Evolutionary conservation across 129 eudicot genomes (phyloP), one percentile per base, ranked within the genome.

Genomic region (Centella asiatica): DNA sequence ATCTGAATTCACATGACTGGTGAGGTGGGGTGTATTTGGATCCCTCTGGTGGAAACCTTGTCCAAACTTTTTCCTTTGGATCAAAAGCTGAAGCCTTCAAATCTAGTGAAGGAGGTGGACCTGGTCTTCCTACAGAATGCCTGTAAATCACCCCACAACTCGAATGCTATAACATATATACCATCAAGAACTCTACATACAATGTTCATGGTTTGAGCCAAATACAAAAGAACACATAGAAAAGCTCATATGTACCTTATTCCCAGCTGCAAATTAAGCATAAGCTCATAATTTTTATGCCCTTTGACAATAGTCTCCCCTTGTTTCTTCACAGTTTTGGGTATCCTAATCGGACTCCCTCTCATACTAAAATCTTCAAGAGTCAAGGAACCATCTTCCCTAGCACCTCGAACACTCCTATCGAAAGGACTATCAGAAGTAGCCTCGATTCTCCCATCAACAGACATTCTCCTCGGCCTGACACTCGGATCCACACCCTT

Each of bases 391-490:
- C 63, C 53, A 48, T 85, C 90, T 37, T 67, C 85, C 60, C 78
- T 77, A 49, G 49, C 57, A 26, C 70, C 61, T 68, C 72, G 64
- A 19, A 59, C 25, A 32, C 29, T 60, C 62, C 85, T 72, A 22
- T 70, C 78, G 22, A 58, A 58, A 2, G 46, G 45, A 58, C 46
- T 58, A 20, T 58, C 63, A 32, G 28, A 31, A n/a, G 63, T 76
- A 8, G 66, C 81, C 59, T 81, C 87, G 19, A 87, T 31, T 33
- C 86, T 76, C 42, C 95, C 89, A 56, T 92, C 99, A 13, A 87
- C 95, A 0, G 99, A 92, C 83, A 82, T 77, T 52, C 99, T 83
- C 29, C 92, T 74, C 5, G 79, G 90, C 77, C 85, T 80, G 40
- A 60, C 76, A 28, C 51, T 58, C 1, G 81, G 74, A 3, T 84